phyloP scores from a whole-genome alignment of 2,329 filamentous ascomycete species.

The Calonectria pauciramosa region DNA sequence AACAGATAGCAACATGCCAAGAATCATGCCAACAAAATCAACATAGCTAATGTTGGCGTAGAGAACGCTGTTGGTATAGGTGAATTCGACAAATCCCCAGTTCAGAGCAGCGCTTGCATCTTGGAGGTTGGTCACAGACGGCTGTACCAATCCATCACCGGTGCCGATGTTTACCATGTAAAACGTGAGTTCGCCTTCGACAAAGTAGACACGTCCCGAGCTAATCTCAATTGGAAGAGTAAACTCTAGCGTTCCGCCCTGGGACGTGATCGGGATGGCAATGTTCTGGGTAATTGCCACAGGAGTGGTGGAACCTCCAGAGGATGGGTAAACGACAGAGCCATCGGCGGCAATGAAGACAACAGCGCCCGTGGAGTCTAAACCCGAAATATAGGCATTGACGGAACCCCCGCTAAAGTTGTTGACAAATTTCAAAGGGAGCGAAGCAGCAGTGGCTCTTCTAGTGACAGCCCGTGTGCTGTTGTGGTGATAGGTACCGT shows the following conservation, averaged over 20 bases:
- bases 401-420: conserved; percentile 55
- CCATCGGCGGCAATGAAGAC: conserved; percentile 61
- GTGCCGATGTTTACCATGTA: conserved; percentile 52
- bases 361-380: conserved; percentile 54
- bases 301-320: conserved; percentile 51
- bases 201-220: conserved; percentile 61
- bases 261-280: conserved; percentile 57
- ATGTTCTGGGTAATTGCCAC: conserved; percentile 55
- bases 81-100: conserved; percentile 67
- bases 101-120: conserved; percentile 60
- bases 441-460: conserved; percentile 13
- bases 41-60: conserved; percentile 63
- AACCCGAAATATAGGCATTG: conserved; percentile 61
- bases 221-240: conserved; percentile 56
- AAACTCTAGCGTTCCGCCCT: conserved; percentile 54
- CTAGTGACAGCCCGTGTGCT: conserved; percentile 17
- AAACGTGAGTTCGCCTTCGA: conserved; percentile 58
- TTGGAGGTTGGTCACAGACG: conserved; percentile 58
- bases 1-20: conserved; percentile 62
- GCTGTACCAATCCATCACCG: conserved; percentile 61
- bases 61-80: conserved; percentile 55
- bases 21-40: conserved; percentile 64
- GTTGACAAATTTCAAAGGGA: conserved; percentile 57
- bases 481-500: conserved; percentile 50
- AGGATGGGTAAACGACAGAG: conserved; percentile 57